These are phyloP conservation scores for Candida ipomoeae DNA, from an alignment of 805 yeast genomes.

Conservation along the genomic window DNA sequence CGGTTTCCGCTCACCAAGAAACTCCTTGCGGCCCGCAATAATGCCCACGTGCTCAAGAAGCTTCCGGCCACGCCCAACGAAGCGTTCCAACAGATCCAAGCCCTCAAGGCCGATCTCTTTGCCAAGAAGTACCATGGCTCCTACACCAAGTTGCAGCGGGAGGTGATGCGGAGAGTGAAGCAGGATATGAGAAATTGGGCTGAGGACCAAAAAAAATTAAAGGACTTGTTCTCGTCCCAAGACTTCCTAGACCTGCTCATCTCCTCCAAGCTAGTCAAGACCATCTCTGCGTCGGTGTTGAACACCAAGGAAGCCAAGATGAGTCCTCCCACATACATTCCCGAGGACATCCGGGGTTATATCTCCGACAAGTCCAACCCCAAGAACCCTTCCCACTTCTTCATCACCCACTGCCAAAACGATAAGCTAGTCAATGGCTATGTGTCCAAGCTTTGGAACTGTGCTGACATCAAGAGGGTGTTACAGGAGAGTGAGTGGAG, in stretches of 20 bases:
- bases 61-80: slow-evolving; percentile 39
- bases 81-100: slow-evolving; percentile 42
- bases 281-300: slow-evolving; percentile 25
- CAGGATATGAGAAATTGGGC: slow-evolving; percentile 14
- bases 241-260: slow-evolving; percentile 24
- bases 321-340: slow-evolving; percentile 34
- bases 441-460: slow-evolving; percentile 47
- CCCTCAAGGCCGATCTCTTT: slow-evolving; percentile 43
- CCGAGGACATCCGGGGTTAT: slow-evolving; percentile 22
- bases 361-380: slow-evolving; percentile 25
- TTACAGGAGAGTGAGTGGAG: slow-evolving; percentile 41
- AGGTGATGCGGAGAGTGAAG: slow-evolving; percentile 24
- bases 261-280: slow-evolving; percentile 31
- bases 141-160: slow-evolving; percentile 37
- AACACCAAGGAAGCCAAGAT: slow-evolving; percentile 25
- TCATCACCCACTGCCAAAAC: slow-evolving; percentile 38
- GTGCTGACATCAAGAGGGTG: slow-evolving; percentile 33
- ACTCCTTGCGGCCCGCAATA: slow-evolving; percentile 43
- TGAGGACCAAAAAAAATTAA: slow-evolving; percentile 13
- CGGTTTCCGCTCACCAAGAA: slow-evolving; percentile 48
- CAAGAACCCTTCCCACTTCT: slow-evolving; percentile 46
- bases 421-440: slow-evolving; percentile 40
- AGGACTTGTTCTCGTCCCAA: slow-evolving; percentile 20
- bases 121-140: slow-evolving; percentile 48
- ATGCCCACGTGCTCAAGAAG: slow-evolving; percentile 37